Conservation (phyloP, 352 stramenopile genomes). For the Pythium angustatum region DNA sequence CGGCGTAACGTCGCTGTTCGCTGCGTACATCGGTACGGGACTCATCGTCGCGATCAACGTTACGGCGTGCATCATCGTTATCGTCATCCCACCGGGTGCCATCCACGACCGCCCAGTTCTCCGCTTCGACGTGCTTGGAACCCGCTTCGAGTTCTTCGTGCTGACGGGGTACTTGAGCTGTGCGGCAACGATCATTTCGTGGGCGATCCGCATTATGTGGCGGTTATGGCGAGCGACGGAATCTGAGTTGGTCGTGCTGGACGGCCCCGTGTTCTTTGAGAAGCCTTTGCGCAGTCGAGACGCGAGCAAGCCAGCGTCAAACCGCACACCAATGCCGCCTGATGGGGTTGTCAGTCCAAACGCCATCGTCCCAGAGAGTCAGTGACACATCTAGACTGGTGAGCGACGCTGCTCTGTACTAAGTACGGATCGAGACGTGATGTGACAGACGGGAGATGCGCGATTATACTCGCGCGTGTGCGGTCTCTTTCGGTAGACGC, state of each 20-base stretch:
- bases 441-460: no score
- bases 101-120: neutral
- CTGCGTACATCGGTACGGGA: neutral
- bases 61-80: neutral
- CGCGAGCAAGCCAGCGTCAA: neutral
- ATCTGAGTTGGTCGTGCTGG: constrained; percentile 4
- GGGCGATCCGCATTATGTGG: constrained; percentile 12
- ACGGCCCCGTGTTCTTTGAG: constrained; percentile 1
- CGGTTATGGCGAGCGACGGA: neutral
- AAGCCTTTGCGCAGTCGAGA: neutral
- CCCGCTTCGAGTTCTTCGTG: neutral
- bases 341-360: neutral
- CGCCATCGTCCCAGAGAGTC: neutral
- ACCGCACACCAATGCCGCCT: neutral
- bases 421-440: no score
- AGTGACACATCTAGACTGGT: neutral
- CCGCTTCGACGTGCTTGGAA: neutral
- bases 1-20: neutral
- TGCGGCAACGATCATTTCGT: neutral
- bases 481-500: no score
- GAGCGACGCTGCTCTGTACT: no score
- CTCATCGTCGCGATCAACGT: neutral
- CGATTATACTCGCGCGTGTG: no score
- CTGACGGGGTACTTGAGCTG: constrained; percentile 13
- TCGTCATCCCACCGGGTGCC: constrained; percentile 3